phyloP scores from a whole-genome alignment of 108 stramenopile genomes.

The Fragilaria radians region DNA sequence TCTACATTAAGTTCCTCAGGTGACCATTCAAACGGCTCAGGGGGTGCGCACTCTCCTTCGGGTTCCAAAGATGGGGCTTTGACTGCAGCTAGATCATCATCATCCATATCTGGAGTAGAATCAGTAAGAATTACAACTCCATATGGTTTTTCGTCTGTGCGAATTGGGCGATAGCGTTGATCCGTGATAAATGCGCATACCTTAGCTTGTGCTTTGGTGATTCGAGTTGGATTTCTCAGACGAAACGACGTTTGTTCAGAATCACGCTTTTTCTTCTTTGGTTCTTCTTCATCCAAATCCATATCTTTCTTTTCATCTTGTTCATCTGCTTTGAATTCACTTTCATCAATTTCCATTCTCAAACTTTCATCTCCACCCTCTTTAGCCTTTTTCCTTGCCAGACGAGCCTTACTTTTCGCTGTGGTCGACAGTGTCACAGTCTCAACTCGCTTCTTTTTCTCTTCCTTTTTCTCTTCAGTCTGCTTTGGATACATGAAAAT shows the following conservation, averaged over 20 bases:
- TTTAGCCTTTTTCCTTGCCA: conserved; percentile 87
- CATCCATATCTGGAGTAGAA: conserved; percentile 67
- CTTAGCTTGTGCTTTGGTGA: conserved; percentile 70
- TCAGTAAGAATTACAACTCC: conserved; percentile 86
- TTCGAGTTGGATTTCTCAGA: conserved; percentile 70
- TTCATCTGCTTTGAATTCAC: conserved; percentile 29
- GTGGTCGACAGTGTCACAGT: conserved; percentile 97
- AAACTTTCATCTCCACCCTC: conserved; percentile 57
- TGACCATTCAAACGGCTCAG: conserved; percentile 88
- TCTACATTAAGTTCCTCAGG: conserved; percentile 31
- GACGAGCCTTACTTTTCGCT: conserved; percentile 91
- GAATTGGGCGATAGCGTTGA: conserved; percentile 83
- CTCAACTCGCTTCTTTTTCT: conserved; percentile 95
- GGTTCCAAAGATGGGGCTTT: conserved; percentile 72
- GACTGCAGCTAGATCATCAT: conserved; percentile 78
- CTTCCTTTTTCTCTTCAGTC: conserved; percentile 97
- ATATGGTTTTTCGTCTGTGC: conserved; percentile 61
- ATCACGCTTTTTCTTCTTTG: conserved; percentile 79
- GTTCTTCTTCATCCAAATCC: conserved; percentile 37
- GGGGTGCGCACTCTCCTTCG: conserved; percentile 79
- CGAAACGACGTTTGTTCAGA: conserved; percentile 77
- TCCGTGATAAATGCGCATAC: conserved; percentile 67
- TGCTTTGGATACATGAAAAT: conserved; percentile 95
- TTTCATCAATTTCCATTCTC: conserved; percentile 81
- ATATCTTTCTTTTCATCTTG: conserved; percentile 38